These are phyloP conservation scores for Haplographium delicatum DNA, from an alignment of 495 filamentous ascomycete genomes.

Conservation along the genomic window DNA sequence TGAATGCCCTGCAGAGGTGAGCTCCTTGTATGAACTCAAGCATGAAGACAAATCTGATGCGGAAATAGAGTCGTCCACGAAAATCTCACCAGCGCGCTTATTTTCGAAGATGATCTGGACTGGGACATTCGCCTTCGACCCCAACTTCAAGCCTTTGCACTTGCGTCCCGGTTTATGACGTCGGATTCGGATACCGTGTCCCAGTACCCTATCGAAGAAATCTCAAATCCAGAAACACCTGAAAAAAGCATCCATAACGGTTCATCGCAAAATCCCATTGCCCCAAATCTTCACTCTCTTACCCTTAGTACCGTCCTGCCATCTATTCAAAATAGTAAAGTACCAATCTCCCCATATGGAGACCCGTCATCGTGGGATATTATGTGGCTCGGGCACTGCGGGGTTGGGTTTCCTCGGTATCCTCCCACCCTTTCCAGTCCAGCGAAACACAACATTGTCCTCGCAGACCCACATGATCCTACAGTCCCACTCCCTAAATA, in stretches of 20 bases:
- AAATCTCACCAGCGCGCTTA: slow-evolving; percentile 37
- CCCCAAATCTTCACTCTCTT: neutral
- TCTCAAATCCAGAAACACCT: slow-evolving; percentile 4
- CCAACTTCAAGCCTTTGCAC: slow-evolving; percentile 38
- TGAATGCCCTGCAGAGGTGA: slow-evolving; percentile 37
- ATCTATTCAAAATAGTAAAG: neutral
- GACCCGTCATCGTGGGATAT: slow-evolving; percentile 39
- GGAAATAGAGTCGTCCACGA: slow-evolving; percentile 28
- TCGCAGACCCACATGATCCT: slow-evolving; percentile 31
- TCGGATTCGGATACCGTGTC: neutral
- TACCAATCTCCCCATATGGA: slow-evolving; percentile 31
- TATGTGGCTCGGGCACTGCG: slow-evolving; percentile 47
- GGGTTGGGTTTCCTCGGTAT: slow-evolving; percentile 33
- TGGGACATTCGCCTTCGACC: slow-evolving; percentile 42
- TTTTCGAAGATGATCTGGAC: slow-evolving; percentile 47
- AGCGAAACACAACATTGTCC: slow-evolving; percentile 23
- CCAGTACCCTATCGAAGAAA: slow-evolving; percentile 2
- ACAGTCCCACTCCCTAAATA: slow-evolving; percentile 37
- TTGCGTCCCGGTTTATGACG: slow-evolving; percentile 21
- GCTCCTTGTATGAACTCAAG: neutral
- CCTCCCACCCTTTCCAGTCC: neutral
- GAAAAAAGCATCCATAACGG: slow-evolving; percentile 14
- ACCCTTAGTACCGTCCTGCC: neutral
- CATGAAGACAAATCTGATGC: neutral
- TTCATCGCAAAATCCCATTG: slow-evolving; percentile 5